Conservation (phyloP, 805 yeast species). For the Metschnikowia koreensis region DNA sequence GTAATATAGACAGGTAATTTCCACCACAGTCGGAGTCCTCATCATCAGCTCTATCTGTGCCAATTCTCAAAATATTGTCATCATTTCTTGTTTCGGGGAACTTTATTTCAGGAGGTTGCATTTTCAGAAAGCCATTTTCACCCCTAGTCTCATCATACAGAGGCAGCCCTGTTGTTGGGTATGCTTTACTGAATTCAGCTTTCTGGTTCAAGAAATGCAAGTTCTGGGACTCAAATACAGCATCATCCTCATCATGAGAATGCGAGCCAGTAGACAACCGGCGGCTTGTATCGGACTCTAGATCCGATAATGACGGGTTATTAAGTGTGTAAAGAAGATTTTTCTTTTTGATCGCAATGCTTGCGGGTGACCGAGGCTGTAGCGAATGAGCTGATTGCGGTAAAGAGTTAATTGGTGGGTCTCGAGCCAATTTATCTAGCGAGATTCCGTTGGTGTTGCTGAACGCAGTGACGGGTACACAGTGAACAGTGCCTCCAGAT, state of each 20-base stretch:
- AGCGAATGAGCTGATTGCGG: conserved; percentile 1
- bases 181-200: background rate
- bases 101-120: background rate
- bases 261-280: conserved; percentile 10
- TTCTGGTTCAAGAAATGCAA: background rate
- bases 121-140: background rate
- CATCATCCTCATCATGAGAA: conserved; percentile 15
- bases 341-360: conserved; percentile 18
- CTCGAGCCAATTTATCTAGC: conserved; percentile 13
- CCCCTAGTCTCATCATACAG: background rate
- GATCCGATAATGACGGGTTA: conserved; percentile 37
- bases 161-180: background rate
- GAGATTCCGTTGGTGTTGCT: conserved; percentile 8
- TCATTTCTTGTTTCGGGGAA: background rate
- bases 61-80: background rate
- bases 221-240: background rate
- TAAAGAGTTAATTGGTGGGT: conserved; percentile 10
- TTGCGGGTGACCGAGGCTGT: conserved; percentile 8
- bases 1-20: conserved; percentile 12
- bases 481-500: conserved; percentile 25
- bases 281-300: conserved; percentile 24
- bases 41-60: conserved; percentile 1
- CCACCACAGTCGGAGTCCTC: background rate
- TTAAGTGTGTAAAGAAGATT: conserved; percentile 36
- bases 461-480: conserved; percentile 25